Percentiles rank a stretch among this genome's conserved stretches.
Evolutionary conservation across 1,139 yeast species (phyloP).

Genomic region (Komagataea norvegica): DNA sequence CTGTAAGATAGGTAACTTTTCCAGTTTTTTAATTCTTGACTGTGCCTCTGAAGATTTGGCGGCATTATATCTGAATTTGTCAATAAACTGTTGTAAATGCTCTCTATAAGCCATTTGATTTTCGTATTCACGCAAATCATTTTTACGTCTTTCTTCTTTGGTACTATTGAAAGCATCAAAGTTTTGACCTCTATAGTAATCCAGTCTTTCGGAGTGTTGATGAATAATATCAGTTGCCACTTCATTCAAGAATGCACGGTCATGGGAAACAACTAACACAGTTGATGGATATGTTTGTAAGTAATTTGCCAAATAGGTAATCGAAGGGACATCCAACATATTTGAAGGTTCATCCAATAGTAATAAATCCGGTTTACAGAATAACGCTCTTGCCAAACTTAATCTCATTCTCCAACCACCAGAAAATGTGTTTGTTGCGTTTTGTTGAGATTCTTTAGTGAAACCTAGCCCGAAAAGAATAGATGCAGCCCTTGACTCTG

Average conservation of each 20-base stretch:
- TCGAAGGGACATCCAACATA: constrained; percentile 99
- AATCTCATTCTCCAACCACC: constrained; percentile 99
- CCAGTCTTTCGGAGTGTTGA: constrained; percentile 95
- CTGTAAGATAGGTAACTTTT: constrained; percentile 85
- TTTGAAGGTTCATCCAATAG: constrained; percentile 97
- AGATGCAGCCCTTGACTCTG: constrained; percentile 97
- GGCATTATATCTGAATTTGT: constrained; percentile 94
- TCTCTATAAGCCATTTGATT: constrained; percentile 94
- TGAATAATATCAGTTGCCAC: constrained; percentile 97
- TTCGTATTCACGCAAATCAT: constrained; percentile 90
- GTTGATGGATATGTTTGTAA: constrained; percentile 88
- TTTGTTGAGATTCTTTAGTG: constrained; percentile 77
- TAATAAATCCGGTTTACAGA: constrained; percentile 92
- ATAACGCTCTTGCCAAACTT: constrained; percentile 94
- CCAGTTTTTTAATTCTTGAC: constrained; percentile 93
- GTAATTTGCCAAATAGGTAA: constrained; percentile 86
- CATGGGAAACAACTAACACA: constrained; percentile 94
- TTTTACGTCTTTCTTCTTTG: constrained; percentile 91
- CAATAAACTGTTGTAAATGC: constrained; percentile 91
- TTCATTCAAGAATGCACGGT: constrained; percentile 92
- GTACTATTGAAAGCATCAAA: constrained; percentile 92
- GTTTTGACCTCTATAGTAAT: constrained; percentile 91
- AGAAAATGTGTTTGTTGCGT: constrained; percentile 84
- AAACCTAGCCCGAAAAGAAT: constrained; percentile 90
- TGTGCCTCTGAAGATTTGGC: constrained; percentile 97